Percentiles rank a stretch among this genome's conserved stretches.
Evolutionary conservation across 257 asterid genomes (phyloP).

Genomic region (Nicotiana benthamiana): DNA sequence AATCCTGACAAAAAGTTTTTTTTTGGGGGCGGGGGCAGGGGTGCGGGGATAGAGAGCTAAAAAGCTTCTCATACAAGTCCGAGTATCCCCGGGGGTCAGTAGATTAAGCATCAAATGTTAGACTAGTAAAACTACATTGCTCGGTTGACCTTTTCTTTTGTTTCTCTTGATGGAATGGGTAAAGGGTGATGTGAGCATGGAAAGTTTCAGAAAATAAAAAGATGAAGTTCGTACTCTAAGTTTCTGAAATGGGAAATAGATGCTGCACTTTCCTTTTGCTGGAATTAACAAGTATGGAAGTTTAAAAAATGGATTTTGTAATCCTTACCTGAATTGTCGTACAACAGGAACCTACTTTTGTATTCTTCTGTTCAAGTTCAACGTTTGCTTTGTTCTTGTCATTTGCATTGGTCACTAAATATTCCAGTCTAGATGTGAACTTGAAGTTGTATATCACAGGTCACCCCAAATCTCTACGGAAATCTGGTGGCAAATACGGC

Average conservation of each 20-base stretch:
- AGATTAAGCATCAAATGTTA: neutral
- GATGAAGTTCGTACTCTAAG: neutral
- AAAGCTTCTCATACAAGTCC: neutral
- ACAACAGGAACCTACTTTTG: neutral
- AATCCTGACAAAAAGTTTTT: neutral
- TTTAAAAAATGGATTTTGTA: neutral
- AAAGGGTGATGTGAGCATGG: neutral
- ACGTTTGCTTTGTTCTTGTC: neutral
- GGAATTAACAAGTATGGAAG: neutral
- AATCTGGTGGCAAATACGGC: constrained; percentile 85
- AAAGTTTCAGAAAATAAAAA: neutral
- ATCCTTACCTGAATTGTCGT: neutral
- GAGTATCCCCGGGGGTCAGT: neutral
- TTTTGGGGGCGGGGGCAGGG: neutral
- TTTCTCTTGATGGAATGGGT: neutral
- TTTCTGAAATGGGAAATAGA: neutral
- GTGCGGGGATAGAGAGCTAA: neutral
- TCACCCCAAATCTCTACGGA: constrained; percentile 95
- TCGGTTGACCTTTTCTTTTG: neutral
- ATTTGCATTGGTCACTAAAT: neutral
- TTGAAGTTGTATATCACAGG: constrained; percentile 37
- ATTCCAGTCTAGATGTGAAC: neutral
- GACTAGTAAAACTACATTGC: neutral
- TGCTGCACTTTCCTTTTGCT: neutral
- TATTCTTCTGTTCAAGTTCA: neutral